Conservation (phyloP, 2,329 filamentous ascomycete species). For the Hyphodiscus sp. region DNA sequence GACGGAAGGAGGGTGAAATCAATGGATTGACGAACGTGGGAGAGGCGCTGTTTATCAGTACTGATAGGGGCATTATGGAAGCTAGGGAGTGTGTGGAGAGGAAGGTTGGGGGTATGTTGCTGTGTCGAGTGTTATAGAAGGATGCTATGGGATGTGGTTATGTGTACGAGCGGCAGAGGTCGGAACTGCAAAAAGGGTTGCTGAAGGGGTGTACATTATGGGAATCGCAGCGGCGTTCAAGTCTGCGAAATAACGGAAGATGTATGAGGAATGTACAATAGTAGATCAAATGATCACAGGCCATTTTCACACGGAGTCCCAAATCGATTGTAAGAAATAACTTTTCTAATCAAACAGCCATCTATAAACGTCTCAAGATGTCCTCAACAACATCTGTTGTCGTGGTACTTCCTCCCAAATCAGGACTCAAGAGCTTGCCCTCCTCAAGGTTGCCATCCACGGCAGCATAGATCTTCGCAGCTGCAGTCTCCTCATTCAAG, state of each 20-base stretch:
- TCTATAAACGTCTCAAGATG: constrained; percentile 73
- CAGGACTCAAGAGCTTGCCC: constrained; percentile 75
- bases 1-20: constrained; percentile 52
- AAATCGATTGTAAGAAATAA: background rate
- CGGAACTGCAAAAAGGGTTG: too few species aligned
- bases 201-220: background rate
- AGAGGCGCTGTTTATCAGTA: constrained; percentile 63
- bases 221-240: background rate
- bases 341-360: constrained; percentile 9
- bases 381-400: constrained; percentile 85
- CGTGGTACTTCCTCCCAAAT: constrained; percentile 79
- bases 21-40: constrained; percentile 58
- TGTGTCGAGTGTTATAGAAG: constrained; percentile 52
- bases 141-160: background rate
- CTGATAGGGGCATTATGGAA: constrained; percentile 62
- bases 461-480: constrained; percentile 82
- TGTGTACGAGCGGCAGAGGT: too few species aligned
- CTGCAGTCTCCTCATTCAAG: constrained; percentile 77
- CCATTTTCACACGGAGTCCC: background rate
- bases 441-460: constrained; percentile 87
- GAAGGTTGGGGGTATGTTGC: constrained; percentile 58
- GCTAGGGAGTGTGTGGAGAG: constrained; percentile 64
- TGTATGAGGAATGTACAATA: background rate
- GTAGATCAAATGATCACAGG: background rate
- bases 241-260: background rate